These are phyloP conservation scores for Cryptosporidium ryanae DNA, from an alignment of 169 alveolate genomes.

Conservation along the genomic window DNA sequence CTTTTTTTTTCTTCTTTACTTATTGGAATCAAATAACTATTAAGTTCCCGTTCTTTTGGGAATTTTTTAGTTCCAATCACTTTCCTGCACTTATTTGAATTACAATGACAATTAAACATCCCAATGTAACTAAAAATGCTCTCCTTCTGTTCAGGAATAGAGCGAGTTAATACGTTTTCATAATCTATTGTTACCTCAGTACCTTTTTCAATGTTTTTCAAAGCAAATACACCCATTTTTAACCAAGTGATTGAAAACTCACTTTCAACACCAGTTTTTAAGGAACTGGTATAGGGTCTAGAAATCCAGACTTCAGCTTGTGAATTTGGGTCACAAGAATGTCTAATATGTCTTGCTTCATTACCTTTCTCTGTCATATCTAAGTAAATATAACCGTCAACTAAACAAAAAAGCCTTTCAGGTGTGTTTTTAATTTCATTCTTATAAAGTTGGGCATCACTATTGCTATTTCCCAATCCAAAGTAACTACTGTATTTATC, in stretches of 20 bases:
- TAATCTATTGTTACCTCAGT: slow-evolving; percentile 65
- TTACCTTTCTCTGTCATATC: slow-evolving; percentile 72
- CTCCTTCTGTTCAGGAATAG: slow-evolving; percentile 17
- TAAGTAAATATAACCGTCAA: slow-evolving; percentile 49
- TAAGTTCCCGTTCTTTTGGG: slow-evolving; percentile 17
- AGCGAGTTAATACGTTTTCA: slow-evolving; percentile 37
- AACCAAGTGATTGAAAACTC: slow-evolving; percentile 49
- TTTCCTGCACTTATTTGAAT: slow-evolving; percentile 35
- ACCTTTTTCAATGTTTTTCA: slow-evolving; percentile 42
- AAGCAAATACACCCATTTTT: slow-evolving; percentile 62
- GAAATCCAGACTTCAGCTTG: slow-evolving; percentile 71
- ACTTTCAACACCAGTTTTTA: slow-evolving; percentile 3
- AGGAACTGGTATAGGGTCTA: slow-evolving; percentile 5
- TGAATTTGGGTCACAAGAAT: slow-evolving; percentile 63
- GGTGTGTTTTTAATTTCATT: slow-evolving; percentile 24
- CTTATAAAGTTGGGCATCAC: background rate
- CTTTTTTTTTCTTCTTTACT: slow-evolving; percentile 10
- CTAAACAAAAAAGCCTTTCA: slow-evolving; percentile 30
- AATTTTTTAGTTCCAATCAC: slow-evolving; percentile 26
- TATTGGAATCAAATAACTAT: slow-evolving; percentile 33
- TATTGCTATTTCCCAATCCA: slow-evolving; percentile 1
- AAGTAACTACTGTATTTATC: slow-evolving; percentile 47
- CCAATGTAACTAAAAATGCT: slow-evolving; percentile 12
- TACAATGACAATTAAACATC: slow-evolving; percentile 17
- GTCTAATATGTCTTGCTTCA: slow-evolving; percentile 65